These are phyloP conservation scores for Aegilops sharonensis DNA, from an alignment of 176 grass and related monocot genomes.

Conservation along the genomic window DNA sequence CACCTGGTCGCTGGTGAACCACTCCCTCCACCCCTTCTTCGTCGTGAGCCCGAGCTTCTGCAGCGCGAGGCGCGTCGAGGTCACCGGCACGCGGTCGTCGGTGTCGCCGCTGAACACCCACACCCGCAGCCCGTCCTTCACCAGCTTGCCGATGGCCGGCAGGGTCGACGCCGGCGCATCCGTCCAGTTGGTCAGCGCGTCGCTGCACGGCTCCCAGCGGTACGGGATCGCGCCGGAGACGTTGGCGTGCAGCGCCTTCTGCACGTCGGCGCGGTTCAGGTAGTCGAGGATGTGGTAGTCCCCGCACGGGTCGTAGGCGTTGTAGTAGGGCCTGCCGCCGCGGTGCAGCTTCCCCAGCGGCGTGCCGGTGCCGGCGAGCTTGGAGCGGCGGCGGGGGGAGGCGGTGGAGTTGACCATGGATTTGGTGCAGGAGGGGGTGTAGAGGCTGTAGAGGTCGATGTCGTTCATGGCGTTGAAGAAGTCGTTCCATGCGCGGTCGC, in stretches of 20 bases:
- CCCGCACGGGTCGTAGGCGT: conserved; percentile 68
- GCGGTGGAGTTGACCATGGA: neutral
- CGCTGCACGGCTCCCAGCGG: conserved; percentile 71
- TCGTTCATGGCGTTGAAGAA: conserved; percentile 52
- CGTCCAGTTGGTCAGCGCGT: conserved; percentile 48
- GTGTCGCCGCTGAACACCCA: conserved; percentile 67
- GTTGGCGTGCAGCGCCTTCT: conserved; percentile 83
- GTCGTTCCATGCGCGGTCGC: conserved; percentile 25
- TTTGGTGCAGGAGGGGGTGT: conserved; percentile 56
- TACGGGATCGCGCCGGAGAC: conserved; percentile 54
- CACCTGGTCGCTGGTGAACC: conserved; percentile 81
- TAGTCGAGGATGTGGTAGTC: conserved; percentile 49
- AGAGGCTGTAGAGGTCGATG: conserved; percentile 96
- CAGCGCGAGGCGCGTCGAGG: conserved; percentile 65
- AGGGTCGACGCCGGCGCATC: conserved; percentile 41
- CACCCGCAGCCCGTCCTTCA: conserved; percentile 36
- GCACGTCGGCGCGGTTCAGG: conserved; percentile 78
- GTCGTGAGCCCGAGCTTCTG: conserved; percentile 48
- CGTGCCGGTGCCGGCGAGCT: conserved; percentile 8
- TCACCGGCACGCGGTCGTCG: conserved; percentile 62
- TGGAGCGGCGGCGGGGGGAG: neutral
- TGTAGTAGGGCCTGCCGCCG: conserved; percentile 27
- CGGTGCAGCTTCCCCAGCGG: neutral
- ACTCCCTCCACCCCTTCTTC: conserved; percentile 51
- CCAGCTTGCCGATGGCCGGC: conserved; percentile 41